Base-by-base conservation (phyloP, 2,329 filamentous ascomycete genomes). In the Geosmithia morbida region DNA sequence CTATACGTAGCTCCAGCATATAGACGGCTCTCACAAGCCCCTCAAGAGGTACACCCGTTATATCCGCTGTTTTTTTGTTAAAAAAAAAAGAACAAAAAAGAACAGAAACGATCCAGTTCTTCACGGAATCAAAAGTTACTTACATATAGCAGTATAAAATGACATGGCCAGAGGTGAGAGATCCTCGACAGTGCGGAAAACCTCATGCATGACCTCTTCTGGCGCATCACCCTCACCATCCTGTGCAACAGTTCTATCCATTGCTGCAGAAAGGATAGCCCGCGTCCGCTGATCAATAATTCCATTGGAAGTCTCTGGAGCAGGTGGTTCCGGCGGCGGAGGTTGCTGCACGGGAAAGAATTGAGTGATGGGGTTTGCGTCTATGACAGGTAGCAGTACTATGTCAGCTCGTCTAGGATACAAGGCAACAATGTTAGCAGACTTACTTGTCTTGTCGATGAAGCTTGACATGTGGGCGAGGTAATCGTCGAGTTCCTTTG, bases 401-500 rank as follows among this genome's bases (percentile, higher is more conserved):
- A 26, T 43, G 41, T 37, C 14, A 43, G 41, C 41, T 4, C 3
- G 8, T 41, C n/a, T n/a, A n/a, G n/a, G 3, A 18, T 41, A 44
- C 19, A 11, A 13, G 18, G 19, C 7, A 2, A 2, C 13, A 11
- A 30, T 2, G n/a, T 2, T n/a, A n/a, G 33, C 11, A 5, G 13
- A 48, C 57, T 51, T 48, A 68, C 66, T 61, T 44, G 51, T 60
- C 30, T 54, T 55, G 39, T 65, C 62, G 39, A 60, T 52, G 2
- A 61, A 54, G 18, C 60, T 59, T 14, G 58, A 50, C 13, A 68
- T 50, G 17, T 64, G 56, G 26, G 57, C 71, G 61, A 87, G 71
- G 57, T 87, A 88, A 29, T 76, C 68, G 54, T 86, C 79, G 41
- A 87, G 63, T 48, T 83, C 72, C 19, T 71, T 64, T 5, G 70